phyloP scores from a whole-genome alignment of 2,329 filamentous ascomycete species.

The Arthrobotrys sinensis region DNA sequence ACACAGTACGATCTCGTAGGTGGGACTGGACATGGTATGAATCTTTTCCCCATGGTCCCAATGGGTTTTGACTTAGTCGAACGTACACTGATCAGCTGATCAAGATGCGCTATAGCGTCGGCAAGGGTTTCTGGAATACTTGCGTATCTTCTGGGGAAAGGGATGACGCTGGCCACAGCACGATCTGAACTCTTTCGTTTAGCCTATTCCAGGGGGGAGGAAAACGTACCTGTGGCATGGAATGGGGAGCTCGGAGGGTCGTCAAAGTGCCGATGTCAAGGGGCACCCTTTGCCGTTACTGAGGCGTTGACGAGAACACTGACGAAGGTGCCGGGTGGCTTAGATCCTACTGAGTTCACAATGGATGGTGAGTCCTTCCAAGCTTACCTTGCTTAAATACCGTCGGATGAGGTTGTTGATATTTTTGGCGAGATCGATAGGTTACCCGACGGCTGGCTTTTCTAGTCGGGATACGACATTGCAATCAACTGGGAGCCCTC shows the following conservation, averaged over 20 bases:
- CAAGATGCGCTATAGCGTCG: no score
- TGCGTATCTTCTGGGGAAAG: constrained; percentile 47
- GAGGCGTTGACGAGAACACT: background rate
- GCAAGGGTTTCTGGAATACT: constrained; percentile 44
- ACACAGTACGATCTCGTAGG: constrained; percentile 25
- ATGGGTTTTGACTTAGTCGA: background rate
- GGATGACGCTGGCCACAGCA: background rate
- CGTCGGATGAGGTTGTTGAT: no score
- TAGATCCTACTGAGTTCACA: background rate
- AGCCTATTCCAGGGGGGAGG: constrained; percentile 21
- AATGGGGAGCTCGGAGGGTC: constrained; percentile 29
- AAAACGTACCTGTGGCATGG: constrained; percentile 34
- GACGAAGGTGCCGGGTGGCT: background rate
- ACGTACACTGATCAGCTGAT: background rate
- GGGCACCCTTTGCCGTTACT: background rate
- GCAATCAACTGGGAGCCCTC: no score
- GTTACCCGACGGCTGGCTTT: no score
- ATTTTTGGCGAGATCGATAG: no score
- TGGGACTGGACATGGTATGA: constrained; percentile 29
- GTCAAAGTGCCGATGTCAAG: background rate
- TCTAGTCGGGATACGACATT: no score
- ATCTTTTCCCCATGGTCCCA: background rate
- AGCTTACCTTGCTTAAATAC: no score
- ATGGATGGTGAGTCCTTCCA: background rate
- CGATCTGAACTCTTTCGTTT: constrained; percentile 10